Conservation (phyloP, 116 monocot species). For the Cymodocea nodosa region DNA sequence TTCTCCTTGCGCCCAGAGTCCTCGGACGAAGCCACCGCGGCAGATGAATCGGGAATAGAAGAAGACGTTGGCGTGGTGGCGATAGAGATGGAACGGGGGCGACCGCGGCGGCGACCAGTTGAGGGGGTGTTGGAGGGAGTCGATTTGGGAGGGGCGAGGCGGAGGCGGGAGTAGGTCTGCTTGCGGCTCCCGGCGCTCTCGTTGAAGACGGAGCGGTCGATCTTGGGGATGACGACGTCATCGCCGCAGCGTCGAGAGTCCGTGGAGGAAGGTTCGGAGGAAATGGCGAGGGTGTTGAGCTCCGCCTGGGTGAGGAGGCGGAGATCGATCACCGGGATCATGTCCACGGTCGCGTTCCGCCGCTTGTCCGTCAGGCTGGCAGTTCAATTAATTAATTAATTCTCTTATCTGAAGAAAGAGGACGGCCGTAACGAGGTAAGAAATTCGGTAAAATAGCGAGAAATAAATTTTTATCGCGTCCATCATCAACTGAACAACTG, state of each 20-base stretch:
- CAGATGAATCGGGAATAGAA: not conserved
- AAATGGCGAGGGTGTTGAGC: conserved; percentile 34
- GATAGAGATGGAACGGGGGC: not conserved
- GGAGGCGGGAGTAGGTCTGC: conserved; percentile 95
- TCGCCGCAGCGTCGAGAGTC: conserved; percentile 20
- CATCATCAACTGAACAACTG: too few species aligned
- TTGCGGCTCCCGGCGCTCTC: conserved; percentile 96
- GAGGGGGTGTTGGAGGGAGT: conserved; percentile 9
- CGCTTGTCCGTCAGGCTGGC: too few species aligned
- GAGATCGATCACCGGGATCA: conserved; percentile 71
- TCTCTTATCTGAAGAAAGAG: too few species aligned
- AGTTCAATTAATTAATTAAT: too few species aligned
- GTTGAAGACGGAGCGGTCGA: conserved; percentile 98
- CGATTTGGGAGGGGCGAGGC: conserved; percentile 45
- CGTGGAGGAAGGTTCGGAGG: conserved; percentile 40
- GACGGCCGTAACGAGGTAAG: too few species aligned
- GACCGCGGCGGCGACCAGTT: conserved; percentile 17
- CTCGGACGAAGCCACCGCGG: conserved; percentile 1
- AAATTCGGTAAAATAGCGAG: too few species aligned
- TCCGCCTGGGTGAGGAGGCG: conserved; percentile 72
- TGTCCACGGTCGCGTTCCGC: conserved; percentile 19
- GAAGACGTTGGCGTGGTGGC: not conserved
- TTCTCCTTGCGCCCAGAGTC: conserved; percentile 45
- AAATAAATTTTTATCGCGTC: too few species aligned
- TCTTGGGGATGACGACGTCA: conserved; percentile 56